A percentile compares a stretch with the other conserved stretches of the same genome.
phyloP scores from a whole-genome alignment of 169 alveolate genomes.

The Cryptosporidium sp. region DNA sequence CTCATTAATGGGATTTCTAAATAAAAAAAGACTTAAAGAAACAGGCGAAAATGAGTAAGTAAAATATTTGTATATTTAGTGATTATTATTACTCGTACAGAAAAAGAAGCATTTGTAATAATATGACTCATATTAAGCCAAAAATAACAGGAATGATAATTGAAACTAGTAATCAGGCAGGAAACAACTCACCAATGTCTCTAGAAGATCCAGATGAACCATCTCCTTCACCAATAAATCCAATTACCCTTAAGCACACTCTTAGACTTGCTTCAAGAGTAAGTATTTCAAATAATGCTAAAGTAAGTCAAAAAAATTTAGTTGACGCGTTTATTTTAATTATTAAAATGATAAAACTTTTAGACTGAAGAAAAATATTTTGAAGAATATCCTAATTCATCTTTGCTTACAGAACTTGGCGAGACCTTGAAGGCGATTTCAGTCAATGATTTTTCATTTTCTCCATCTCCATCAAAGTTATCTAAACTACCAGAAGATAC shows the following conservation, averaged over 20 bases:
- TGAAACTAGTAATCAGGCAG: not conserved
- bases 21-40: not conserved
- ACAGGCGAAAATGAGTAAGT: not conserved
- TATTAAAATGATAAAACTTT: not conserved
- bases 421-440: slow-evolving; percentile 42
- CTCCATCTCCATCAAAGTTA: slow-evolving; percentile 29
- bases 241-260: slow-evolving; percentile 67
- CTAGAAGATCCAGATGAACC: slow-evolving; percentile 74
- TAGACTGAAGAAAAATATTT: slow-evolving; percentile 11
- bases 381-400: slow-evolving; percentile 21
- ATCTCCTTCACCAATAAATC: slow-evolving; percentile 75
- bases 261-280: slow-evolving; percentile 73
- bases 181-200: slow-evolving; percentile 56
- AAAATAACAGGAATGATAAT: not conserved
- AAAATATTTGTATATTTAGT: not conserved
- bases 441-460: slow-evolving; percentile 13
- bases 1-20: not conserved
- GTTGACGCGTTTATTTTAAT: not conserved
- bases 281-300: slow-evolving; percentile 25
- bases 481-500: not conserved
- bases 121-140: not conserved
- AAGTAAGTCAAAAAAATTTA: slow-evolving; percentile 12
- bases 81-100: not conserved
- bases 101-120: not conserved
- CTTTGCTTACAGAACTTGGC: slow-evolving; percentile 28